These are phyloP conservation scores for Withania somnifera DNA, from an alignment of 305 asterid genomes.

Conservation along the genomic window DNA sequence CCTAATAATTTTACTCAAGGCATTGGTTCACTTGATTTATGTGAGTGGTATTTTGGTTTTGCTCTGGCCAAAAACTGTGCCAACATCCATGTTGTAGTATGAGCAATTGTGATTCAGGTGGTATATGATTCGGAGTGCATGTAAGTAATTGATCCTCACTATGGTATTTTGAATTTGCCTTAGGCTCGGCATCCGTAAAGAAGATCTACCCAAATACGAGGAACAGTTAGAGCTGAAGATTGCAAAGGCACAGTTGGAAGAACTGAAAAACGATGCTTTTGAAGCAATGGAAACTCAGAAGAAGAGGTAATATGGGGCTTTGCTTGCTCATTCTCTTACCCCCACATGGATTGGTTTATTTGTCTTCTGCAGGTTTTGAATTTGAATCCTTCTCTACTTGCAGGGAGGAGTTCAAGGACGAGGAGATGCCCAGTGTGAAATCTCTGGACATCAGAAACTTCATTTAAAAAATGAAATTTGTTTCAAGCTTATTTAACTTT, in stretches of 20 bases:
- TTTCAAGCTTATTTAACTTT: not conserved
- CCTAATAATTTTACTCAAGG: not conserved
- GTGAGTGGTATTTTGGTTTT: not conserved
- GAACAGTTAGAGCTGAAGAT: constrained; percentile 67
- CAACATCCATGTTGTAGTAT: not conserved
- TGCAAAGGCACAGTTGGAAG: constrained; percentile 80
- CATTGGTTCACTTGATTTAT: not conserved
- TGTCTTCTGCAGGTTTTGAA: not conserved
- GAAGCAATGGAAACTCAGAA: constrained; percentile 96
- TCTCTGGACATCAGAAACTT: constrained; percentile 82
- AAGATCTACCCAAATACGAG: constrained; percentile 81
- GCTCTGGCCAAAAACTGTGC: not conserved
- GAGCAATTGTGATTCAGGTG: not conserved
- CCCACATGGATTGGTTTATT: not conserved
- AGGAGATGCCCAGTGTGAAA: constrained; percentile 76
- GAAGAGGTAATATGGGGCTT: constrained; percentile 42
- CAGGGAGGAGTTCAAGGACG: constrained; percentile 96
- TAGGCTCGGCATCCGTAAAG: constrained; percentile 71
- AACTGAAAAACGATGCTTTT: constrained; percentile 59
- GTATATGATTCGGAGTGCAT: not conserved
- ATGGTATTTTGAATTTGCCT: not conserved
- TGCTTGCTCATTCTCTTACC: not conserved
- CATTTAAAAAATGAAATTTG: constrained; percentile 23
- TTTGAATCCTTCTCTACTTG: not conserved
- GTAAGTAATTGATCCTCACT: not conserved